A percentile compares a stretch with the other conserved stretches of the same genome.
These are phyloP conservation scores for Exophiala calicioides DNA, from an alignment of 2,329 filamentous ascomycete genomes.

Conservation along the genomic window DNA sequence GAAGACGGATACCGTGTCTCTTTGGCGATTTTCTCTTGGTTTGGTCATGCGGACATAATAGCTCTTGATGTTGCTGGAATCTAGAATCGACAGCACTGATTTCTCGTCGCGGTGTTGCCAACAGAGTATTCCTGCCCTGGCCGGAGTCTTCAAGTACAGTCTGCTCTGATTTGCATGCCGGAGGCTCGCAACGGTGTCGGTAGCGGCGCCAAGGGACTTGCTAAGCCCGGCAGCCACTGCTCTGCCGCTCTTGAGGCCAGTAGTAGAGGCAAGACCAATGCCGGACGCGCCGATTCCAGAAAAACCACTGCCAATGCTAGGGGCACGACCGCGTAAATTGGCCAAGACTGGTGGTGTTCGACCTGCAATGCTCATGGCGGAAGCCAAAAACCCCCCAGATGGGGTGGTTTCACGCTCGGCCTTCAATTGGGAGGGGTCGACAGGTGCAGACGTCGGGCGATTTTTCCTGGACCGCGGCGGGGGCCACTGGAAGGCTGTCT, in stretches of 20 bases:
- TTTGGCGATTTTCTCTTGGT: conserved; percentile 28
- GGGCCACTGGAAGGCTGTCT: conserved; percentile 83
- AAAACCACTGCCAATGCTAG: conserved; percentile 48
- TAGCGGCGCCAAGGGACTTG: conserved; percentile 52
- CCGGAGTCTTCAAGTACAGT: conserved; percentile 45
- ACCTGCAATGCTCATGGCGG: conserved; percentile 68
- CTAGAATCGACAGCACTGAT: conserved; percentile 46
- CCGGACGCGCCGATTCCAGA: conserved; percentile 42
- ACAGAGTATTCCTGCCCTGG: conserved; percentile 46
- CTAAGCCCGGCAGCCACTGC: conserved; percentile 52
- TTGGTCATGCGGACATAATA: conserved; percentile 33
- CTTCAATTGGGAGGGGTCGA: conserved; percentile 38
- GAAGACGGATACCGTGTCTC: conserved; percentile 42
- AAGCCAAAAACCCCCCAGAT: conserved; percentile 61
- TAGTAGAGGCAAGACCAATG: conserved; percentile 49
- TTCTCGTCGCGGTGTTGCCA: conserved; percentile 47
- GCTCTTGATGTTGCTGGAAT: conserved; percentile 43
- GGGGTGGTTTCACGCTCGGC: conserved; percentile 45
- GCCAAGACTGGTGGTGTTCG: conserved; percentile 64
- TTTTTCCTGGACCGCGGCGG: conserved; percentile 56
- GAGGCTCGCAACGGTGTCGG: conserved; percentile 50
- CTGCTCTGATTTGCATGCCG: conserved; percentile 52
- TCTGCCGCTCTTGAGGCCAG: conserved; percentile 48
- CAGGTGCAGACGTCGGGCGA: conserved; percentile 38
- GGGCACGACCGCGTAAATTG: conserved; percentile 60